Evolutionary conservation across 2,329 filamentous ascomycete genomes (phyloP).

Genomic region (Xylariaceae sp.): DNA sequence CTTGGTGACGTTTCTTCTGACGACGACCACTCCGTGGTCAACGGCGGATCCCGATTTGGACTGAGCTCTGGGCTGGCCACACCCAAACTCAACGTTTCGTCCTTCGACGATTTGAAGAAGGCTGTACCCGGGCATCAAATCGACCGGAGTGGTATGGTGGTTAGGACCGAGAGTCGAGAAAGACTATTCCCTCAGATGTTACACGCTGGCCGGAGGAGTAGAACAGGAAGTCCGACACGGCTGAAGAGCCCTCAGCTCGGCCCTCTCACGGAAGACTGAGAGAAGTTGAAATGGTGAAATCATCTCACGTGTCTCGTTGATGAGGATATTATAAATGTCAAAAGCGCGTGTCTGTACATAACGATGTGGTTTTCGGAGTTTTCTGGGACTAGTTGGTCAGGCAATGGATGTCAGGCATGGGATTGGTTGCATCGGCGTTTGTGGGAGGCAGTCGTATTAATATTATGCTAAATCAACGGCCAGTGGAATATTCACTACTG

Average conservation of each 20-base stretch:
- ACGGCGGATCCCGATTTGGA: conserved; percentile 48
- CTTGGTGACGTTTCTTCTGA: conserved; percentile 64
- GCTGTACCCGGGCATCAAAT: conserved; percentile 40
- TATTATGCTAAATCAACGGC: too few relatives aligned
- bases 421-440: too few relatives aligned
- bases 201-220: conserved; percentile 54
- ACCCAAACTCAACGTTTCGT: conserved; percentile 54
- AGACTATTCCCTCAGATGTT: conserved; percentile 59
- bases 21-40: conserved; percentile 61
- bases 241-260: conserved; percentile 55
- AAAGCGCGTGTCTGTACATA: too few relatives aligned
- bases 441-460: too few relatives aligned
- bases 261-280: conserved; percentile 42
- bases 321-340: too few relatives aligned
- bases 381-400: too few relatives aligned
- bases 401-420: too few relatives aligned
- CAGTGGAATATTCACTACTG: too few relatives aligned
- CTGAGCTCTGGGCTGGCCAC: conserved; percentile 65
- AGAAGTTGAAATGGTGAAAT: too few relatives aligned
- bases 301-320: too few relatives aligned
- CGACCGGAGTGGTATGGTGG: conserved; percentile 68
- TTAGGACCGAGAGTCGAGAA: conserved; percentile 83
- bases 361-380: too few relatives aligned
- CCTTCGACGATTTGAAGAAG: conserved; percentile 45
- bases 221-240: conserved; percentile 54